phyloP scores from a whole-genome alignment of 805 yeast species.

The Spathaspora boniae region DNA sequence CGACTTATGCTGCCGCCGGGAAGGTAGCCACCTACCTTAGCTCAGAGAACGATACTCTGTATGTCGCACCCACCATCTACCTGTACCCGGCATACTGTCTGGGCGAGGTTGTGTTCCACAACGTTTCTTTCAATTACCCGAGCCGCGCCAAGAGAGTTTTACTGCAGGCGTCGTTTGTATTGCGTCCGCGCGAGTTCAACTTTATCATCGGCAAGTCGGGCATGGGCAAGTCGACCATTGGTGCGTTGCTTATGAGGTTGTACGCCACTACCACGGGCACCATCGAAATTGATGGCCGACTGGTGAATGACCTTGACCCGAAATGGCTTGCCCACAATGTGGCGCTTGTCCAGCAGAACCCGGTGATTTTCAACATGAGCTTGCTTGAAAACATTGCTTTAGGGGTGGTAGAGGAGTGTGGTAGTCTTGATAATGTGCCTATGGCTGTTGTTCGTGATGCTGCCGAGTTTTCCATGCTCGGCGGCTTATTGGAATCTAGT shows the following conservation, averaged over 20 bases:
- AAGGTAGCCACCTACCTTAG: conserved; percentile 44
- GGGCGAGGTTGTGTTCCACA: conserved; percentile 53
- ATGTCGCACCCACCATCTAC: not conserved
- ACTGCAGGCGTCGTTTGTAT: conserved; percentile 38
- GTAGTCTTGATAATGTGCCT: conserved; percentile 16
- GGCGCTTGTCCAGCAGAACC: conserved; percentile 70
- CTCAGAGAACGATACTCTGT: conserved; percentile 1
- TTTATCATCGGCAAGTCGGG: conserved; percentile 88
- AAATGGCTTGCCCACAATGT: conserved; percentile 60
- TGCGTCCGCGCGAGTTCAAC: conserved; percentile 40
- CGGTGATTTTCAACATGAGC: conserved; percentile 59
- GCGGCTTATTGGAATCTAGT: conserved; percentile 42
- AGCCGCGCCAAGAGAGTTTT: conserved; percentile 51
- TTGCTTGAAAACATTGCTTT: conserved; percentile 60
- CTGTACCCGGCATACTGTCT: conserved; percentile 15
- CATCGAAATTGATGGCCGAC: conserved; percentile 54
- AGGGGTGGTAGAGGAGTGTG: conserved; percentile 33
- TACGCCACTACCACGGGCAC: conserved; percentile 53
- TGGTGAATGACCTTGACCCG: conserved; percentile 39
- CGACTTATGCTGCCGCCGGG: conserved; percentile 66
- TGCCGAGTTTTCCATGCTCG: conserved; percentile 49
- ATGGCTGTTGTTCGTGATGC: conserved; percentile 37
- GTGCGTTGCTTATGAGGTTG: conserved; percentile 57
- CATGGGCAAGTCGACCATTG: conserved; percentile 85
- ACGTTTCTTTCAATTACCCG: conserved; percentile 65